Evolutionary conservation across 2,329 filamentous ascomycete species (phyloP).

Genomic region (Xylaria sp.): DNA sequence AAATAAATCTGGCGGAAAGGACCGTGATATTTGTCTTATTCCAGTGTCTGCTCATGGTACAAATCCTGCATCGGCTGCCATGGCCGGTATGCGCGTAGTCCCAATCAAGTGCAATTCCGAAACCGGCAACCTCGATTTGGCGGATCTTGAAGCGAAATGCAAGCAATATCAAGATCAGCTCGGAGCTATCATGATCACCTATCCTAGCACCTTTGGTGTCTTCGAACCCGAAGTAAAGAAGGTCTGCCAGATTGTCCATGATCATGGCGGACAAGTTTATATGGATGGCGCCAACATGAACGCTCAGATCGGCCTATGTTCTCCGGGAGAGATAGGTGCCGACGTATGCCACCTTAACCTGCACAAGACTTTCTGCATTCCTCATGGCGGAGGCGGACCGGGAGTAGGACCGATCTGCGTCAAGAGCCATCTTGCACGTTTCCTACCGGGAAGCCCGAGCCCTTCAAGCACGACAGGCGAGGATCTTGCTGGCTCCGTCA

Average conservation of each 20-base stretch:
- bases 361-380: slow-evolving; percentile 99
- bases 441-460: slow-evolving; percentile 71
- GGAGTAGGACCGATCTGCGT: slow-evolving; percentile 95
- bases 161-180: slow-evolving; percentile 87
- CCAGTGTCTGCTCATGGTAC: slow-evolving; percentile 96
- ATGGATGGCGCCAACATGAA: slow-evolving; percentile 99
- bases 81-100: slow-evolving; percentile 95
- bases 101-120: slow-evolving; percentile 88
- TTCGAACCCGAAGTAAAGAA: slow-evolving; percentile 91
- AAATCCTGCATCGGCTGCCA: slow-evolving; percentile 93
- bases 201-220: slow-evolving; percentile 93
- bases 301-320: slow-evolving; percentile 94
- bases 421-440: slow-evolving; percentile 79
- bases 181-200: slow-evolving; percentile 95
- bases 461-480: background rate
- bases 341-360: slow-evolving; percentile 98
- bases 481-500: slow-evolving; percentile 29
- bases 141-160: slow-evolving; percentile 87
- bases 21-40: slow-evolving; percentile 92
- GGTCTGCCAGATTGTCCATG: slow-evolving; percentile 85
- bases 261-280: slow-evolving; percentile 92
- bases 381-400: slow-evolving; percentile 92
- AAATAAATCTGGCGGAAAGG: slow-evolving; percentile 69
- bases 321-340: slow-evolving; percentile 92
- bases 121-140: slow-evolving; percentile 90